These are phyloP conservation scores for Cryptococcus jaspeensis DNA, from an alignment of 1,284 basidiomycete species.

Conservation along the genomic window DNA sequence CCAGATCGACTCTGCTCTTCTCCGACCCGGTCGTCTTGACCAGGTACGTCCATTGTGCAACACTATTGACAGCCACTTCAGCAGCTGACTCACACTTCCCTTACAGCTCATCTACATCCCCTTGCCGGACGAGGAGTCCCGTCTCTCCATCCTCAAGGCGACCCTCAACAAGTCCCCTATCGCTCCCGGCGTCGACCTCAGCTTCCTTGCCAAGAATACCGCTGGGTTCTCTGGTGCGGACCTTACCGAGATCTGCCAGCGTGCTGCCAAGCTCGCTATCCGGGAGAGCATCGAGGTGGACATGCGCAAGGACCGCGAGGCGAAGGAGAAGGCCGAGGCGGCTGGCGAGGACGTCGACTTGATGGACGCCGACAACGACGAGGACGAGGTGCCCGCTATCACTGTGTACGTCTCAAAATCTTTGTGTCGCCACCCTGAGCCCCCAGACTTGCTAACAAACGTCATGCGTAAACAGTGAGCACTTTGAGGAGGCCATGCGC, in stretches of 20 bases:
- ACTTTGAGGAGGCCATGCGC: constrained; percentile 79
- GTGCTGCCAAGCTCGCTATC: constrained; percentile 86
- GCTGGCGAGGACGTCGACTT: constrained; percentile 68
- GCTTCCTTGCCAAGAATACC: constrained; percentile 87
- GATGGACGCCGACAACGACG: constrained; percentile 57
- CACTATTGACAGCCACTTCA: no score
- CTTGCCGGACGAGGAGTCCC: constrained; percentile 87
- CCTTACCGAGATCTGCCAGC: constrained; percentile 97
- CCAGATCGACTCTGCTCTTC: constrained; percentile 93
- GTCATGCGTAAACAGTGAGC: constrained; percentile 57
- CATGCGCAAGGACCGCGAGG: constrained; percentile 76
- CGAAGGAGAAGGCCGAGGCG: constrained; percentile 74
- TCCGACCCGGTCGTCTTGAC: constrained; percentile 98
- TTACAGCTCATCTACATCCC: constrained; percentile 85
- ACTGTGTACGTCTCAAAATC: constrained; percentile 58
- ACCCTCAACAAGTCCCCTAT: constrained; percentile 91
- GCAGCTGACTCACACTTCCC: constrained; percentile 31
- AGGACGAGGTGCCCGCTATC: constrained; percentile 96
- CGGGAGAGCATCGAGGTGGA: constrained; percentile 93
- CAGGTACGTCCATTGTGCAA: constrained; percentile 36
- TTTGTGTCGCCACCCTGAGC: neutral
- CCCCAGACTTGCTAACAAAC: neutral
- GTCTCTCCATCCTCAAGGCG: constrained; percentile 87
- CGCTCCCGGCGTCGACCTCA: constrained; percentile 78
- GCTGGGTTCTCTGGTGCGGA: constrained; percentile 99